These are phyloP conservation scores for Aspergillus ustus DNA, from an alignment of 2,329 filamentous ascomycete species.

Conservation along the genomic window DNA sequence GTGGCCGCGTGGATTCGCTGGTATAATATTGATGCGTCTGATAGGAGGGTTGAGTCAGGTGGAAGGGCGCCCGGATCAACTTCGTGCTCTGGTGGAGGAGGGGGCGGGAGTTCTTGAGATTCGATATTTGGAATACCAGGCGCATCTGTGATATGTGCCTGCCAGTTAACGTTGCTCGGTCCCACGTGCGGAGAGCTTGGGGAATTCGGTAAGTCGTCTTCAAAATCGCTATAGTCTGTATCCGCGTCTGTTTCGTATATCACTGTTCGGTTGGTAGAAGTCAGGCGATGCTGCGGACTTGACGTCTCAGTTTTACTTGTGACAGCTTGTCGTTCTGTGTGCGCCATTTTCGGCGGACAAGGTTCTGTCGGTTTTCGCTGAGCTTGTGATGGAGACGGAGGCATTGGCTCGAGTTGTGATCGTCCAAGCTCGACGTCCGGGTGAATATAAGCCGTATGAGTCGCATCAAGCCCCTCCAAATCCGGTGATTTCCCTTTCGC, in stretches of 20 bases:
- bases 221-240: conserved; percentile 38
- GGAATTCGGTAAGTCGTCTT: conserved; percentile 27
- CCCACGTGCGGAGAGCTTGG: conserved; percentile 16
- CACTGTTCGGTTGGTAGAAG: conserved; percentile 35
- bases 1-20: conserved; percentile 41
- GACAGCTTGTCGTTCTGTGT: background rate
- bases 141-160: conserved; percentile 12
- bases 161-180: background rate
- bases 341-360: background rate
- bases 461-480: background rate
- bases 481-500: conserved; percentile 30
- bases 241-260: conserved; percentile 50
- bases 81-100: conserved; percentile 28
- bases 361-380: background rate
- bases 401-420: background rate
- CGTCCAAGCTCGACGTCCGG: background rate
- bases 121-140: conserved; percentile 27
- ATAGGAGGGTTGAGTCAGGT: conserved; percentile 36
- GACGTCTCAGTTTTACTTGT: background rate
- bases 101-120: conserved; percentile 39
- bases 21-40: conserved; percentile 44
- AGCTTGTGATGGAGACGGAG: background rate
- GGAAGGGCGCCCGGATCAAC: conserved; percentile 28
- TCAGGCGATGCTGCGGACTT: background rate
- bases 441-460: conserved; percentile 11